These are phyloP conservation scores for Lepiota brunneoincarnata DNA, from an alignment of 768 basidiomycete species.

Conservation along the genomic window DNA sequence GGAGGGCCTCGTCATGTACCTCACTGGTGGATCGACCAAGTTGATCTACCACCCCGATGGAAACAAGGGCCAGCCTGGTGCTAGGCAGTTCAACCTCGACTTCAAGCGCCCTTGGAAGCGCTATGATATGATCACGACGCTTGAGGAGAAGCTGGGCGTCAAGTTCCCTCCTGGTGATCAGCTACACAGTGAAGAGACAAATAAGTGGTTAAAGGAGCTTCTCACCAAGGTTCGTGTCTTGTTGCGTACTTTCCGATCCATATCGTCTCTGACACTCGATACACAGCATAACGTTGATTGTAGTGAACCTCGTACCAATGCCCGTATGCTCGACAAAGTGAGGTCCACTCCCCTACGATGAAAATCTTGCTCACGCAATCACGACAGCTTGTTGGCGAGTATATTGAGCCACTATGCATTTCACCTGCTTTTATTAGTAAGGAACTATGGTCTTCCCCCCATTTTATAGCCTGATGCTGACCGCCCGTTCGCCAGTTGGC, in stretches of 20 bases:
- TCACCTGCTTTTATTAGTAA: slow-evolving; percentile 93
- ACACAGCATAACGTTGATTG: slow-evolving; percentile 92
- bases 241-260: not conserved
- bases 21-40: slow-evolving; percentile 79
- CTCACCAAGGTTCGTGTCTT: slow-evolving; percentile 66
- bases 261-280: not conserved
- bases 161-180: slow-evolving; percentile 93
- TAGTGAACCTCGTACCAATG: slow-evolving; percentile 92
- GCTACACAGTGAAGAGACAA: slow-evolving; percentile 83
- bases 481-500: slow-evolving; percentile 55
- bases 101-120: slow-evolving; percentile 97
- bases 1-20: slow-evolving; percentile 85
- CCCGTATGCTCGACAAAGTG: slow-evolving; percentile 86
- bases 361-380: slow-evolving; percentile 20
- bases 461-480: not conserved
- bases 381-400: slow-evolving; percentile 86
- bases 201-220: slow-evolving; percentile 82
- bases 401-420: slow-evolving; percentile 94
- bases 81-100: slow-evolving; percentile 70
- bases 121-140: slow-evolving; percentile 95
- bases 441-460: slow-evolving; percentile 12
- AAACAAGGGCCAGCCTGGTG: slow-evolving; percentile 69
- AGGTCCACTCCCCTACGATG: too few species aligned
- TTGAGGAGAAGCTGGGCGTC: slow-evolving; percentile 90
- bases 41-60: slow-evolving; percentile 92